These are phyloP conservation scores for Macrocybe gigantea DNA, from an alignment of 768 basidiomycete species.

Conservation along the genomic window DNA sequence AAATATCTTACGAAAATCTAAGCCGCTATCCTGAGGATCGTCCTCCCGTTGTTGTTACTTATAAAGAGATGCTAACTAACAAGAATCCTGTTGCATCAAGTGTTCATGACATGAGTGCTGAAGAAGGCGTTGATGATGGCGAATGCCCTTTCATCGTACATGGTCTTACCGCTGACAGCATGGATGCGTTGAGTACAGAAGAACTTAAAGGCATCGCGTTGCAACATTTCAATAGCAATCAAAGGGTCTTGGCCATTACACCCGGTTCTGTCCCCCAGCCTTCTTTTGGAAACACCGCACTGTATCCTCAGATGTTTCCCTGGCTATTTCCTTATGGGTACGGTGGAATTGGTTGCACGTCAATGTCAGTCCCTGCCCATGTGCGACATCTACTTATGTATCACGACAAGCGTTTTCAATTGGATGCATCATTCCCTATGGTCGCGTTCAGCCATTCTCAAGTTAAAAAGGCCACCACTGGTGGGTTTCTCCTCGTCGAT, in stretches of 20 bases:
- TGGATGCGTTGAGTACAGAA: conserved; percentile 11
- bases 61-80: conserved; percentile 11
- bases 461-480: conserved; percentile 19
- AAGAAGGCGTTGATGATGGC: conserved; percentile 23
- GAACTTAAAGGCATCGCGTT: conserved; percentile 18
- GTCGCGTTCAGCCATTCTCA: conserved; percentile 35
- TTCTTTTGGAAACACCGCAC: conserved; percentile 23
- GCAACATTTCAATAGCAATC: conserved; percentile 15
- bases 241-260: conserved; percentile 20
- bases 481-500: conserved; percentile 22
- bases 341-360: conserved; percentile 13
- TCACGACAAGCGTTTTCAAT: conserved; percentile 32
- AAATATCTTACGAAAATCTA: conserved; percentile 20
- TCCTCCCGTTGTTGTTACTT: conserved; percentile 19
- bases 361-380: conserved; percentile 13
- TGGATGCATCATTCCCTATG: conserved; percentile 29
- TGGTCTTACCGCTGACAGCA: conserved; percentile 22
- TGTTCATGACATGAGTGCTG: conserved; percentile 17
- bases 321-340: conserved; percentile 36
- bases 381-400: conserved; percentile 25
- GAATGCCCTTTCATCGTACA: conserved; percentile 32
- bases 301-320: conserved; percentile 36
- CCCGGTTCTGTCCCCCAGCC: conserved; percentile 15
- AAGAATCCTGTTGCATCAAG: conserved; percentile 18
- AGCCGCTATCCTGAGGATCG: conserved; percentile 14